phyloP scores from a whole-genome alignment of 106 monocot genomes.

The Xerophyta viscosa region DNA sequence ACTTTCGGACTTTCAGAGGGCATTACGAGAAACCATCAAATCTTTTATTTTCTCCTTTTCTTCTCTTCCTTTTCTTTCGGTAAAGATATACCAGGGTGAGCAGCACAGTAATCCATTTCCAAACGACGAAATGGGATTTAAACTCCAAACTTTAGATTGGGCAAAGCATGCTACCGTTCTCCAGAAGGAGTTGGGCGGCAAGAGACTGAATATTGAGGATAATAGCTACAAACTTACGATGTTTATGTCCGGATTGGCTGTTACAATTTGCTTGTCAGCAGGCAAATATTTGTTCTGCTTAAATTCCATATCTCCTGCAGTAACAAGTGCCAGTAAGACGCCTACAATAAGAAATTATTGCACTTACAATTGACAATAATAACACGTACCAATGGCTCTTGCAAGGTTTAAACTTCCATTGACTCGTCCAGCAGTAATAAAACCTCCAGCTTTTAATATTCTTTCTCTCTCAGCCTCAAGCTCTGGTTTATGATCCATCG shows the following conservation, averaged over 20 bases:
- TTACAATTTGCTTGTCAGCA: conserved; percentile 82
- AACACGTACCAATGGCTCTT: conserved; percentile 70
- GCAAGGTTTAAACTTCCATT: conserved; percentile 95
- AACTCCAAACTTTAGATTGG: too few species aligned
- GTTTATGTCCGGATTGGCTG: conserved; percentile 84
- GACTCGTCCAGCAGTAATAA: conserved; percentile 84
- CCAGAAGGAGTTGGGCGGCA: neutral
- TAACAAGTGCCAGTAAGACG: too few species aligned
- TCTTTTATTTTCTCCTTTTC: too few species aligned
- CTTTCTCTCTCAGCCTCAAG: conserved; percentile 82
- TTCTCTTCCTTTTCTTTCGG: too few species aligned
- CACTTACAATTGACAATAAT: too few species aligned
- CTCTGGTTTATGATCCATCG: conserved; percentile 97
- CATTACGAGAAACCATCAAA: neutral
- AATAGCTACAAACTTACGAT: conserved; percentile 40
- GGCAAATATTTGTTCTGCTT: conserved; percentile 92
- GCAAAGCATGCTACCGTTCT: too few species aligned
- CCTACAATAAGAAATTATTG: too few species aligned
- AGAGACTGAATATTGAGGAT: neutral
- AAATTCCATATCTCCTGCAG: conserved; percentile 91
- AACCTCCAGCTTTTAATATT: conserved; percentile 88
- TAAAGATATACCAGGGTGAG: too few species aligned
- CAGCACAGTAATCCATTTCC: too few species aligned
- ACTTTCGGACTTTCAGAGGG: neutral
- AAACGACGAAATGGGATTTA: too few species aligned